These are phyloP conservation scores for Cryptococcus sp. DNA, from an alignment of 1,284 basidiomycete genomes.

Conservation along the genomic window DNA sequence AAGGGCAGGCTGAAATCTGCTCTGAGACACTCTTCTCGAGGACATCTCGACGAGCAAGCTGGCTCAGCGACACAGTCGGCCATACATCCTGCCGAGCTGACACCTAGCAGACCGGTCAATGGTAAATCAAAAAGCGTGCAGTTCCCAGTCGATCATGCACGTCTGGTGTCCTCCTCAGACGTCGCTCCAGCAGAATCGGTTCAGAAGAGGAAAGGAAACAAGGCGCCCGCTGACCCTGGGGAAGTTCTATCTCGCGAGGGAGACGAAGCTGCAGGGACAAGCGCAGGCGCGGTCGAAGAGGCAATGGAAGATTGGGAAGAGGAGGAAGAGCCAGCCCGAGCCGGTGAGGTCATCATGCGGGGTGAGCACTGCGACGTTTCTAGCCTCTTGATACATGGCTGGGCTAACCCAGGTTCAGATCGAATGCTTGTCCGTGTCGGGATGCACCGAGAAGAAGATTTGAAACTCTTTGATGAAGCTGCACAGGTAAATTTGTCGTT, in stretches of 20 bases:
- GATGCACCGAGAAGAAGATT: constrained; percentile 37
- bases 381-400: background rate
- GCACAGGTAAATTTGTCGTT: constrained; percentile 27
- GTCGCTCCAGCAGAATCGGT: background rate
- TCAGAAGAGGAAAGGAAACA: constrained; percentile 25
- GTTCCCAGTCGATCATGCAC: constrained; percentile 37
- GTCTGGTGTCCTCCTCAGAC: background rate
- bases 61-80: background rate
- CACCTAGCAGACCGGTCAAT: background rate
- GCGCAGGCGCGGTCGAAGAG: constrained; percentile 37
- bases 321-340: constrained; percentile 25
- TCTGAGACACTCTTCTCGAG: constrained; percentile 20
- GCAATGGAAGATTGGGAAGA: constrained; percentile 24
- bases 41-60: background rate
- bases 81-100: background rate
- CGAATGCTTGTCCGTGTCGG: constrained; percentile 49
- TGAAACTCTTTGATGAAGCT: constrained; percentile 40
- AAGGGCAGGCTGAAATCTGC: constrained; percentile 35
- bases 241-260: constrained; percentile 44
- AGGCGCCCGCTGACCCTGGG: constrained; percentile 38
- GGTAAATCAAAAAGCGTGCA: constrained; percentile 41
- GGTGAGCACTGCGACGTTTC: constrained; percentile 26
- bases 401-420: constrained; percentile 24
- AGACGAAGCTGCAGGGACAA: constrained; percentile 39
- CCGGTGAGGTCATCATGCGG: constrained; percentile 41